Percentiles rank a stretch among this genome's conserved stretches.
These are phyloP conservation scores for Aquanectria penicillioides DNA, from an alignment of 2,329 filamentous ascomycete species.

Conservation along the genomic window DNA sequence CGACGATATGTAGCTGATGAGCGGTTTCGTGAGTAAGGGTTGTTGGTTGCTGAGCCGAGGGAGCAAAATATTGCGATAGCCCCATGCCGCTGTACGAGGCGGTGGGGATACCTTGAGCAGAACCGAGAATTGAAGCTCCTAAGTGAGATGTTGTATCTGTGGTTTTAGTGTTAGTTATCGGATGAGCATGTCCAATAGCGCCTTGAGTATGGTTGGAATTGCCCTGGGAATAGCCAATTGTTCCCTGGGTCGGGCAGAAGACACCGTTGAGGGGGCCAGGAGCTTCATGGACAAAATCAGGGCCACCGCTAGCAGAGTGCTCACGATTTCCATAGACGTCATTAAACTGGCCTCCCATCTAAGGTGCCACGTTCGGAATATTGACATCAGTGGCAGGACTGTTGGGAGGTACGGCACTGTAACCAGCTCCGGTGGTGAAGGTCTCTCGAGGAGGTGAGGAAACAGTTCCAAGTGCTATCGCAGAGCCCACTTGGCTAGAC, in stretches of 20 bases:
- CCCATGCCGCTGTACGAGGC: too few relatives aligned
- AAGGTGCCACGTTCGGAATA: constrained; percentile 29
- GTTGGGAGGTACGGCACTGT: constrained; percentile 28
- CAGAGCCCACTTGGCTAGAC: not conserved
- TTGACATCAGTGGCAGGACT: constrained; percentile 10
- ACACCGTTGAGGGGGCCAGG: not conserved
- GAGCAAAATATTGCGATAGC: too few relatives aligned
- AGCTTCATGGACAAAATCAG: not conserved
- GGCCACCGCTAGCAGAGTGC: not conserved
- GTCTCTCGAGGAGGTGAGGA: not conserved
- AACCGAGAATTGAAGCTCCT: not conserved
- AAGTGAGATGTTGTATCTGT: too few relatives aligned
- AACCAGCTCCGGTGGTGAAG: not conserved
- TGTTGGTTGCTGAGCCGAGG: not conserved
- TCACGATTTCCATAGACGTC: not conserved
- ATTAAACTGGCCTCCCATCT: constrained; percentile 36
- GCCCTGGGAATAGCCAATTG: not conserved
- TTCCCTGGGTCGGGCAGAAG: not conserved
- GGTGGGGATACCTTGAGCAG: not conserved
- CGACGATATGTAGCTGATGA: not conserved
- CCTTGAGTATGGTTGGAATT: not conserved
- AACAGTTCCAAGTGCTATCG: not conserved
- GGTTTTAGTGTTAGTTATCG: not conserved
- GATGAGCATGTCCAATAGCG: not conserved
- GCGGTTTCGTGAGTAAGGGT: not conserved